phyloP scores from a whole-genome alignment of 2,329 filamentous ascomycete species.

The Exophiala calicioides region DNA sequence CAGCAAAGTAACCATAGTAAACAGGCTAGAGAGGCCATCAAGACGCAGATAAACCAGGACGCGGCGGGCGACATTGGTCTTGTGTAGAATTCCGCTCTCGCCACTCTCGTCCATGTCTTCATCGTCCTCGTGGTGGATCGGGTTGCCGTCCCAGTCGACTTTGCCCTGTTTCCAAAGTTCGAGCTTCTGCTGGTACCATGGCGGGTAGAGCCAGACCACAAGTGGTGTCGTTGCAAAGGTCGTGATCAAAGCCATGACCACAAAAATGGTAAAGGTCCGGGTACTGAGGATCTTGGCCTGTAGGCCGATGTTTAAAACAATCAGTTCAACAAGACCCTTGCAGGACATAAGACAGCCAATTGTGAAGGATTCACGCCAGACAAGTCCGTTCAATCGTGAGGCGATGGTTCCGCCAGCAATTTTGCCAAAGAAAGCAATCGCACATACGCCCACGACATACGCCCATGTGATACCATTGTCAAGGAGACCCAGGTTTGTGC shows the following conservation, averaged over 20 bases:
- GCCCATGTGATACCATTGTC: conserved; percentile 82
- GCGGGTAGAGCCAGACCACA: conserved; percentile 71
- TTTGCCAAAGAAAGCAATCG: conserved; percentile 81
- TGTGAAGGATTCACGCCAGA: conserved; percentile 87
- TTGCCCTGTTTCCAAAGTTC: conserved; percentile 77
- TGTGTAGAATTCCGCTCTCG: conserved; percentile 22
- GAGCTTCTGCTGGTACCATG: conserved; percentile 73
- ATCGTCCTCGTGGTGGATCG: conserved; percentile 46
- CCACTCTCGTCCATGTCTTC: conserved; percentile 37
- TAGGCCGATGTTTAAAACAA: conserved; percentile 81
- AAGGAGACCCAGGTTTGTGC: conserved; percentile 81
- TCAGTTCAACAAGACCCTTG: conserved; percentile 91
- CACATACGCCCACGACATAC: conserved; percentile 81
- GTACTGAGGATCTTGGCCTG: conserved; percentile 78
- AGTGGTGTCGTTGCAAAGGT: conserved; percentile 82
- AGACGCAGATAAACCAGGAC: conserved; percentile 80
- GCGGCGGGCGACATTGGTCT: conserved; percentile 49
- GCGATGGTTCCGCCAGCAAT: conserved; percentile 79
- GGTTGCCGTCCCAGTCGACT: conserved; percentile 80
- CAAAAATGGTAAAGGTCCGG: conserved; percentile 88
- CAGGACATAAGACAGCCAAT: conserved; percentile 95
- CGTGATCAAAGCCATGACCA: conserved; percentile 87
- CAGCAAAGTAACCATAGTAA: conserved; percentile 79
- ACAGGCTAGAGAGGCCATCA: conserved; percentile 78
- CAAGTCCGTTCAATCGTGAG: conserved; percentile 71